These are phyloP conservation scores for Ascochyta lentis DNA, from an alignment of 2,329 filamentous ascomycete genomes.

Conservation along the genomic window DNA sequence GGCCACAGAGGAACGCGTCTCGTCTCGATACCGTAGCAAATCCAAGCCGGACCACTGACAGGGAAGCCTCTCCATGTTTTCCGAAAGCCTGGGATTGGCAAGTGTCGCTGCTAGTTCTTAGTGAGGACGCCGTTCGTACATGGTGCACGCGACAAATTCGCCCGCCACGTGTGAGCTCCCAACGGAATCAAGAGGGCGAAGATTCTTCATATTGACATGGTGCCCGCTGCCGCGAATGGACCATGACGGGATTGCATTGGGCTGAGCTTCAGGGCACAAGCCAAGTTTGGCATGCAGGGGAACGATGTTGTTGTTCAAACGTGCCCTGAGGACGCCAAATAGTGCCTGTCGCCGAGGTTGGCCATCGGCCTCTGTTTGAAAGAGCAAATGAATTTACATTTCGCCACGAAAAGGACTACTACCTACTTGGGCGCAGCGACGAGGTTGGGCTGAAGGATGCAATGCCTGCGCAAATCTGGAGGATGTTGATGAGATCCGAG, in stretches of 20 bases:
- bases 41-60: neutral
- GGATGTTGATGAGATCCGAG: neutral
- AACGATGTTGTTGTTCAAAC: conserved; percentile 11
- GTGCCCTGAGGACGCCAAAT: neutral
- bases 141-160: neutral
- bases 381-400: neutral
- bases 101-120: neutral
- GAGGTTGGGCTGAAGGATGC: conserved; percentile 3
- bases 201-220: neutral
- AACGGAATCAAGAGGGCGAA: neutral
- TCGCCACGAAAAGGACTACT: neutral
- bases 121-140: conserved; percentile 4
- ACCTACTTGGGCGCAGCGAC: neutral
- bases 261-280: neutral
- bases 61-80: neutral
- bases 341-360: neutral
- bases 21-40: neutral
- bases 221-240: conserved; percentile 2
- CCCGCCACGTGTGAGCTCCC: conserved; percentile 5
- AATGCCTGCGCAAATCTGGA: conserved; percentile 17
- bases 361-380: neutral
- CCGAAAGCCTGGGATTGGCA: neutral
- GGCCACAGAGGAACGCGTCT: neutral
- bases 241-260: neutral
- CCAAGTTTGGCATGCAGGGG: conserved; percentile 3